Percentiles rank a stretch among this genome's conserved stretches.
These are phyloP conservation scores for Pythium sp. DNA, from an alignment of 352 stramenopile species.

Conservation along the genomic window DNA sequence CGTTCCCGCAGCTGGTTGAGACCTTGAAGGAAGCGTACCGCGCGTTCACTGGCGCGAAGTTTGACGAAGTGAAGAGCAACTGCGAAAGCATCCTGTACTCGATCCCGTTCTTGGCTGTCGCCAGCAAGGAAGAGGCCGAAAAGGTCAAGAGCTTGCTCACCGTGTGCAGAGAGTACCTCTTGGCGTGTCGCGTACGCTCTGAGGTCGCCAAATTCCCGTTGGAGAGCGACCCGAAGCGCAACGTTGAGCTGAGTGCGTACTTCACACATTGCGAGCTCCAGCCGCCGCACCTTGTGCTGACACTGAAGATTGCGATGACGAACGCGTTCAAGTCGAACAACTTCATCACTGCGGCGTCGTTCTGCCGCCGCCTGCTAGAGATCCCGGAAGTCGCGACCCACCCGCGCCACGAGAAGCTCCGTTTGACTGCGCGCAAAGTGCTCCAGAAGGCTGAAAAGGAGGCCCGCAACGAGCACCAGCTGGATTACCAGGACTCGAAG, in stretches of 20 bases:
- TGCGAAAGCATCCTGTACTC: constrained; percentile 93
- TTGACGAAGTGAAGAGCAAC: constrained; percentile 93
- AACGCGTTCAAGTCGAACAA: constrained; percentile 99
- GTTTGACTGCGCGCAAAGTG: constrained; percentile 95
- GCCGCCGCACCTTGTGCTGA: constrained; percentile 96
- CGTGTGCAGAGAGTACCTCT: constrained; percentile 97
- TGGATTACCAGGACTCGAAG: constrained; percentile 98
- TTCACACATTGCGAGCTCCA: constrained; percentile 99
- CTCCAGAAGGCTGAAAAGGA: constrained; percentile 98
- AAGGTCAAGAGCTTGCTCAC: constrained; percentile 95
- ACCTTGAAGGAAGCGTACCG: constrained; percentile 95
- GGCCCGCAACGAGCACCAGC: constrained; percentile 95
- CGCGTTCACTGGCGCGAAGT: constrained; percentile 97
- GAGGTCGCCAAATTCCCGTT: constrained; percentile 69
- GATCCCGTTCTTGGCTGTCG: constrained; percentile 95
- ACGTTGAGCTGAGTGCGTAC: constrained; percentile 98
- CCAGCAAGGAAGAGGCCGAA: constrained; percentile 90
- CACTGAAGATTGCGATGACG: constrained; percentile 99
- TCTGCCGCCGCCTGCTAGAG: constrained; percentile 98
- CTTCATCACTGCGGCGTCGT: constrained; percentile 98
- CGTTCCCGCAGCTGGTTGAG: constrained; percentile 89
- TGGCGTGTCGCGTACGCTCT: constrained; percentile 95
- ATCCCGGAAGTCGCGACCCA: constrained; percentile 94
- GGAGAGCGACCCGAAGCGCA: constrained; percentile 80
- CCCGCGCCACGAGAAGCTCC: constrained; percentile 92